Base-by-base conservation (phyloP, 2,329 filamentous ascomycete species). In the Talaromyces sp. region DNA sequence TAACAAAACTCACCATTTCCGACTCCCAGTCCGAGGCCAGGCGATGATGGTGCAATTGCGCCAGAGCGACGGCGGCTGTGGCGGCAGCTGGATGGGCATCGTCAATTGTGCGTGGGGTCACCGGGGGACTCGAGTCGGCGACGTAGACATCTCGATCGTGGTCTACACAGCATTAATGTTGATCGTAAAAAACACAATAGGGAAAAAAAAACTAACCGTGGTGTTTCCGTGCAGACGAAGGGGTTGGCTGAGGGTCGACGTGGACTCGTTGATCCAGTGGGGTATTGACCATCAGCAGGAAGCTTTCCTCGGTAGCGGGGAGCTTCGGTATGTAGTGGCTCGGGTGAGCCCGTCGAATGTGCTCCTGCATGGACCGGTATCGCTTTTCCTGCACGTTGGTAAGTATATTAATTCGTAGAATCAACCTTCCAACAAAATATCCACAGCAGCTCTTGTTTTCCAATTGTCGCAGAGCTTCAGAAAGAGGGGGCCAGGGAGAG, bases 321-420 rank as follows among this genome's bases (percentile, higher is more conserved):
- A 97, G 89, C 84, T 97, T 97, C 55, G 94, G 88, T 69, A 99
- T 96, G 79, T 97, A 97, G 76, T 97, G 89, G 75, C 96, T 92
- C 63, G 93, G 93, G 75, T 99, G 94, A 67, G 94, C 93, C 76
- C 94, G 88, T 70, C 94, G 91, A 71, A 99, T 97, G 74, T 99
- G 94, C 84, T 99, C 94, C 79, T 97, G 94, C 91, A 99, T 97
- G 65, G 93, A 97, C 76, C 94, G 92, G 80, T 92, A 99, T 68
- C 91, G 86, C 79, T 96, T 96, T 81, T 95, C 91, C 91, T 95
- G 77, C 43, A 19, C 24, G 32, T 3, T n/a, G 14, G 35, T 38
- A 3, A 38, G 17, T 38, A 38, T 38, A 6, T 6, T 6, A 12
- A 14, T 38, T 38, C 12, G 32, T 1, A 17, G 5, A n/a, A 14